phyloP scores from a whole-genome alignment of 805 yeast genomes.

The Hanseniaspora mollemarum region DNA sequence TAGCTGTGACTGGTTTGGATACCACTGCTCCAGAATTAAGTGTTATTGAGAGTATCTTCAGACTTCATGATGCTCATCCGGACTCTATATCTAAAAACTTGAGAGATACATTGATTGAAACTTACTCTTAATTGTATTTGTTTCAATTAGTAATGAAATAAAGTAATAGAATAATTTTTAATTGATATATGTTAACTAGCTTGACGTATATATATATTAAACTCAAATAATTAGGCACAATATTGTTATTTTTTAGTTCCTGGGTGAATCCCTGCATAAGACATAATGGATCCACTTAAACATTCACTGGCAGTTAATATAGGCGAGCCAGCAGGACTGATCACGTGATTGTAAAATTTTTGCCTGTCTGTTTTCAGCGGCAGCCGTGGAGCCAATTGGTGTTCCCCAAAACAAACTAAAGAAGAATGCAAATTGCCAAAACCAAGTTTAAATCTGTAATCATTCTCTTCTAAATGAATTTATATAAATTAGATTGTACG shows the following conservation, averaged over 20 bases:
- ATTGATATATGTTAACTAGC: background rate
- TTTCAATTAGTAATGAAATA: background rate
- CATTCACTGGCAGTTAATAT: no score
- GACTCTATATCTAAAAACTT: slow-evolving; percentile 72
- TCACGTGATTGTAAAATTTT: no score
- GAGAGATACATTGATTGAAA: slow-evolving; percentile 86
- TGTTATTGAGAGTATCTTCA: slow-evolving; percentile 91
- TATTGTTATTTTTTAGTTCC: background rate
- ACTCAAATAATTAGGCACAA: background rate
- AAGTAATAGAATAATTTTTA: background rate
- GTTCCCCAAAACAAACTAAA: background rate
- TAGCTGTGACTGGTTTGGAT: slow-evolving; percentile 92
- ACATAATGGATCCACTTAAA: no score
- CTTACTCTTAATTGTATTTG: slow-evolving; percentile 49
- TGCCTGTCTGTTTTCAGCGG: background rate
- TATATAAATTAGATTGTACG: background rate
- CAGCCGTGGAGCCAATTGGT: background rate
- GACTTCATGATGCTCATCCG: slow-evolving; percentile 82
- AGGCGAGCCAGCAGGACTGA: no score
- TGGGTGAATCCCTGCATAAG: no score
- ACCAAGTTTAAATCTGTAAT: background rate
- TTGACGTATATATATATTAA: background rate
- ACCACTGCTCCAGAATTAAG: slow-evolving; percentile 98
- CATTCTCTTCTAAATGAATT: background rate
- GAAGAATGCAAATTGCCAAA: background rate